These are phyloP conservation scores for Termitomyces sp. DNA, from an alignment of 768 basidiomycete species.

Conservation along the genomic window DNA sequence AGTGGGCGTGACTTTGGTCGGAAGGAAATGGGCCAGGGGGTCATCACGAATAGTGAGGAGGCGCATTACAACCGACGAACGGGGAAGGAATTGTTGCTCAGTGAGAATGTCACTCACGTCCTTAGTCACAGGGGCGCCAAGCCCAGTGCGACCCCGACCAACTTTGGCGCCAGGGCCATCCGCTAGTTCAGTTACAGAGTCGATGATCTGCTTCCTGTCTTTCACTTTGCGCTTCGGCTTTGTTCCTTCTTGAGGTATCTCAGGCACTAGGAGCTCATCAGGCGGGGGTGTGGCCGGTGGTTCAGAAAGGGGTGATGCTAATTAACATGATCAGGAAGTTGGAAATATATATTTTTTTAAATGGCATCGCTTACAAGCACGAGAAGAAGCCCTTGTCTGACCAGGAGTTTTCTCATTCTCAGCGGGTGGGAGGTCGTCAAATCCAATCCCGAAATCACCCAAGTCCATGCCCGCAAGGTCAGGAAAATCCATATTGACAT, in stretches of 20 bases:
- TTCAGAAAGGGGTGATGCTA: slow-evolving; percentile 76
- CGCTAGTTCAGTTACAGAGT: slow-evolving; percentile 82
- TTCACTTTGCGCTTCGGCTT: slow-evolving; percentile 51
- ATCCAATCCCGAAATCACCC: slow-evolving; percentile 57
- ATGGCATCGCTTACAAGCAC: slow-evolving; percentile 54
- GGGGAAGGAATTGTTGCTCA: slow-evolving; percentile 81
- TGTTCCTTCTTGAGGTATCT: slow-evolving; percentile 32
- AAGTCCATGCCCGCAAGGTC: slow-evolving; percentile 64
- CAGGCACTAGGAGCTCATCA: slow-evolving; percentile 43
- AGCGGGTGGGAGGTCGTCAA: slow-evolving; percentile 49
- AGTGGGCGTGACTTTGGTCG: slow-evolving; percentile 69
- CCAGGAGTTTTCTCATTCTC: slow-evolving; percentile 51
- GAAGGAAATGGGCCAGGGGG: slow-evolving; percentile 81
- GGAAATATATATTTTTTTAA: too few species aligned
- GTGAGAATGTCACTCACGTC: slow-evolving; percentile 71
- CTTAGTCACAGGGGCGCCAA: slow-evolving; percentile 50
- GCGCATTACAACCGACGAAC: slow-evolving; percentile 80
- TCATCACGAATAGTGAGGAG: slow-evolving; percentile 84
- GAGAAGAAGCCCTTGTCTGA: slow-evolving; percentile 56
- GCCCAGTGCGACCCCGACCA: slow-evolving; percentile 50
- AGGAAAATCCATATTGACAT: slow-evolving; percentile 44
- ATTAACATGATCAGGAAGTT: background rate
- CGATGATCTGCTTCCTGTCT: slow-evolving; percentile 87
- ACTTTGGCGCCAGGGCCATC: slow-evolving; percentile 53
- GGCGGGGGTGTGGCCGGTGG: slow-evolving; percentile 77